Conservation (phyloP, 176 grass and related monocot genomes). For the Triticum dicoccoides region DNA sequence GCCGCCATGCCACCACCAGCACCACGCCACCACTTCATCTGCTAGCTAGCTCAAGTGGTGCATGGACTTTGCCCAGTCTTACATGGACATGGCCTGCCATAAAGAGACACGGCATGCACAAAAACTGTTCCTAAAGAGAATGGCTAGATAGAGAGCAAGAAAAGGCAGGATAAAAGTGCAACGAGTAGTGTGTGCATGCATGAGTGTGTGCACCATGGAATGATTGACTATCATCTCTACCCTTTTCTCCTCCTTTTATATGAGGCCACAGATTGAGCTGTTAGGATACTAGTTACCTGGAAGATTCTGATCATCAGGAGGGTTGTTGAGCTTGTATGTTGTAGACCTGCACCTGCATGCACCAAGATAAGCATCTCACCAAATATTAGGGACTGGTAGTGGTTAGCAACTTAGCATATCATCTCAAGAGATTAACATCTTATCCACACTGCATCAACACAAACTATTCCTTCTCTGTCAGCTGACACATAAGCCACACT, state of each 20-base stretch:
- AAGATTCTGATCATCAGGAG: slow-evolving; percentile 35
- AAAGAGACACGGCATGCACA: slow-evolving; percentile 30
- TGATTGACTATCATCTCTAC: slow-evolving; percentile 23
- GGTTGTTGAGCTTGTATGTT: neutral
- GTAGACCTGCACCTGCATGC: neutral
- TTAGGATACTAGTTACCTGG: slow-evolving; percentile 27
- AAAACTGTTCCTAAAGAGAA: slow-evolving; percentile 35
- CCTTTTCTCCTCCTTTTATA: neutral
- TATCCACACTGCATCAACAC: neutral
- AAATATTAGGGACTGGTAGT: slow-evolving; percentile 1
- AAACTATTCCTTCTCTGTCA: neutral
- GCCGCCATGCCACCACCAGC: slow-evolving; percentile 22
- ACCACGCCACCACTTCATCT: slow-evolving; percentile 5
- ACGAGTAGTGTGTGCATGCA: slow-evolving; percentile 18
- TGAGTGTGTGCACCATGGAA: slow-evolving; percentile 35
- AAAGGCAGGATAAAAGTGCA: slow-evolving; percentile 9
- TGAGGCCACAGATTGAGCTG: slow-evolving; percentile 22
- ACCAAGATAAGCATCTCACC: slow-evolving; percentile 36
- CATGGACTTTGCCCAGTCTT: slow-evolving; percentile 33
- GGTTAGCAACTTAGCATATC: slow-evolving; percentile 11
- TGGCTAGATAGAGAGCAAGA: neutral
- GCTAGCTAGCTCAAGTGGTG: slow-evolving; percentile 35
- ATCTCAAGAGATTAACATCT: slow-evolving; percentile 14
- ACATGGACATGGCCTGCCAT: slow-evolving; percentile 23
- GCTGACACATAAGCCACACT: neutral